Percentiles rank a stretch among this genome's conserved stretches.
These are phyloP conservation scores for Phytophthora ohioensis DNA, from an alignment of 352 stramenopile genomes.

Conservation along the genomic window DNA sequence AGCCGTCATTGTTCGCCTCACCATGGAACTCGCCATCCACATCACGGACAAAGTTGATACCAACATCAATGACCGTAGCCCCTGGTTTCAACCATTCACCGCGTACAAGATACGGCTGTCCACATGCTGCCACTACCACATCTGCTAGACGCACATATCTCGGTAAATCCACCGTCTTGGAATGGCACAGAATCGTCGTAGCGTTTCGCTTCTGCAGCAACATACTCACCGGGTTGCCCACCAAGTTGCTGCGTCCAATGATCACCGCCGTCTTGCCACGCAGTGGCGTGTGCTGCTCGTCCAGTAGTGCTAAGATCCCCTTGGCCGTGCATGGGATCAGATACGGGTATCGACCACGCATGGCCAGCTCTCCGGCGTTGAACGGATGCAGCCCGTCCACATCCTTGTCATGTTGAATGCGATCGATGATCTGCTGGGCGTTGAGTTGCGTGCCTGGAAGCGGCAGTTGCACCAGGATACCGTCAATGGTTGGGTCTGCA, in stretches of 20 bases:
- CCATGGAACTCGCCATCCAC: conserved; percentile 59
- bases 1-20: conserved; percentile 79
- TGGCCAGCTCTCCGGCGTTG: conserved; percentile 95
- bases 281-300: conserved; percentile 88
- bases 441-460: conserved; percentile 94
- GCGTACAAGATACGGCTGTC: conserved; percentile 95
- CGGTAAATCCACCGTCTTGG: conserved; percentile 91
- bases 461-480: conserved; percentile 92
- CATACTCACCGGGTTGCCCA: conserved; percentile 96
- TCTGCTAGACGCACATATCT: conserved; percentile 93
- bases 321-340: conserved; percentile 98
- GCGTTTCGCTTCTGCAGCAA: conserved; percentile 96
- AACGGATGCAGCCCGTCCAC: conserved; percentile 98
- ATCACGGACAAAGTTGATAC: conserved; percentile 97
- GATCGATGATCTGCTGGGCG: conserved; percentile 93
- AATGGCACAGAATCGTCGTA: conserved; percentile 99
- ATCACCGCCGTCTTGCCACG: conserved; percentile 96
- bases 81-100: conserved; percentile 97
- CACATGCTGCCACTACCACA: conserved; percentile 97
- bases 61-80: conserved; percentile 98
- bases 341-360: conserved; percentile 87
- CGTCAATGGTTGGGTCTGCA: conserved; percentile 76
- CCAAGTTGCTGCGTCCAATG: conserved; percentile 97
- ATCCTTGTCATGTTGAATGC: conserved; percentile 96
- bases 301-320: conserved; percentile 96